Evolutionary conservation across 139 green algal species (phyloP), one percentile per base, ranked within the genome.

Genomic region (Tetraselmis striata): DNA sequence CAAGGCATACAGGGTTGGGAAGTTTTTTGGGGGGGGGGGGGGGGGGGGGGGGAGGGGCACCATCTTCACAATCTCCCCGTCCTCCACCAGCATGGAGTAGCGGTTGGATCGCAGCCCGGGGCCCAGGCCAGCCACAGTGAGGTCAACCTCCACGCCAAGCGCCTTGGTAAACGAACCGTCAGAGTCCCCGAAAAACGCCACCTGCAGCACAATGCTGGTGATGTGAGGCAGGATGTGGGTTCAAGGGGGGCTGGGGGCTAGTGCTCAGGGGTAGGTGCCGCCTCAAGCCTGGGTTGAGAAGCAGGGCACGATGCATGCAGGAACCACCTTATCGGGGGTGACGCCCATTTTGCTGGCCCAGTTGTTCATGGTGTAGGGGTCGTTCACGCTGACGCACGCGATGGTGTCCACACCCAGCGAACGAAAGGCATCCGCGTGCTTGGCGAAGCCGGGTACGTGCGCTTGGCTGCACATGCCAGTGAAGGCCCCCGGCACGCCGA

Each of bases 401-500:
- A 80, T 80, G 23, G 31, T 32, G 77, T 80, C 77, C 23, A 80
- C 32, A 23, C 77, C 77, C 29, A 80, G 77, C 28, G 31, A 28
- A 25, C 31, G 30, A n/a, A 80, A 80, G 29, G 31, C 77, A 23
- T 80, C 77, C 29, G 77, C 77, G 77, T 58, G 30, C 28, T 58
- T 80, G 23, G 31, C 77, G 77, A 80, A 80, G 29, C 77, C 77
- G 2, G 77, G 77, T 23, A 80, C 29, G 23, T 80, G 77, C 23
- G 45, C 45, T 67, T 67, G 45, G 18, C 45, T 67, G 45, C 45
- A 67, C 11, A 67, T 18, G 18, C 45, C 45, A 30, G 31, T 88
- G 83, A 90, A 90, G 0, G 86, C 87, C 23, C 88, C 90, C 1
- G 92, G 91, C 29, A 95, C 92, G 1, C 83, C 88, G n/a, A 95